A percentile compares a stretch with the other conserved stretches of the same genome.
Evolutionary conservation across 106 monocot genomes (phyloP).

Genomic region (Dendrobium huoshanense): DNA sequence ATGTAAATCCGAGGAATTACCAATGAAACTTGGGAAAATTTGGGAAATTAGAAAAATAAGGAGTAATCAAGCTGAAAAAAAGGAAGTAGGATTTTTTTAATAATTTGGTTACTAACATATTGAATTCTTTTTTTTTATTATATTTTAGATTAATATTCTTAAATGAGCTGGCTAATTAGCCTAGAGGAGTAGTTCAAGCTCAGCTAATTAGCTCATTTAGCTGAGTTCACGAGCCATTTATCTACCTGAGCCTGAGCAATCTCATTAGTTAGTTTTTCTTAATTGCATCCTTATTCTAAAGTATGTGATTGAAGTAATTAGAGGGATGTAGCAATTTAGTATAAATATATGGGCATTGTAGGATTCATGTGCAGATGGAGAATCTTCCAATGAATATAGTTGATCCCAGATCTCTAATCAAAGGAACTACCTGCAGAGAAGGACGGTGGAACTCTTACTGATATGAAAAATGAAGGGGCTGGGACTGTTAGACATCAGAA

Average conservation of each 20-base stretch:
- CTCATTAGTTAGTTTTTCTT: neutral
- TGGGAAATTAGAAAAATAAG: neutral
- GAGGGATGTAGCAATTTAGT: conserved; percentile 2
- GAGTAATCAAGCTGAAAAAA: neutral
- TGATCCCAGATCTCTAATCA: neutral
- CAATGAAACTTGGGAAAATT: neutral
- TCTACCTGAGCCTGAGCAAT: neutral
- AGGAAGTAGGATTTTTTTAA: neutral
- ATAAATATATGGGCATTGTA: conserved; percentile 4
- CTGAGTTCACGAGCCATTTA: neutral
- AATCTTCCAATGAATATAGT: conserved; percentile 1
- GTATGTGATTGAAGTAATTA: neutral
- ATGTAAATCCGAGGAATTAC: neutral
- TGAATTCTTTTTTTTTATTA: neutral
- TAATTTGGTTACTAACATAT: neutral
- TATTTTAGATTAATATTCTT: neutral
- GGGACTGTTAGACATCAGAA: conserved; percentile 23
- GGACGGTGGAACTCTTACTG: conserved; percentile 19
- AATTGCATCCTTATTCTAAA: neutral
- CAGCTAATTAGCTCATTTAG: neutral
- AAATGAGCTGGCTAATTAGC: neutral
- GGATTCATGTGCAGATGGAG: neutral
- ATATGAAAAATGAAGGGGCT: conserved; percentile 25
- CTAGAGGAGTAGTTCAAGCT: neutral
- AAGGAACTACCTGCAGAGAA: conserved; percentile 29